phyloP scores from a whole-genome alignment of 2,329 filamentous ascomycete genomes.

The Xylaria sp. region DNA sequence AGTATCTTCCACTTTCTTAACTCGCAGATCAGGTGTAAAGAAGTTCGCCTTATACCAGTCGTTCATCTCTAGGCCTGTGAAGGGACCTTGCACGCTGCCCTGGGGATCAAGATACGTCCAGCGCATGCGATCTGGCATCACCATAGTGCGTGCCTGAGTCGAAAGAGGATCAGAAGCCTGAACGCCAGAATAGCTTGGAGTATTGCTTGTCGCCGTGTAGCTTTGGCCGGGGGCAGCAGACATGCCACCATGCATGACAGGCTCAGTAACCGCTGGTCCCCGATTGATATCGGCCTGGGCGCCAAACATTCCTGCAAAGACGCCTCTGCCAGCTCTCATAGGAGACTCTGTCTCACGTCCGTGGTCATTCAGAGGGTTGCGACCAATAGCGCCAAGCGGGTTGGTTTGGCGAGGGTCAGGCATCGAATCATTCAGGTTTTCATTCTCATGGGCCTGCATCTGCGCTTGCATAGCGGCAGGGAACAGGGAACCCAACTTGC shows the following conservation, averaged over 20 bases:
- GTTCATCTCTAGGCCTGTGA: slow-evolving; percentile 96
- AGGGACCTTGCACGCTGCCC: slow-evolving; percentile 86
- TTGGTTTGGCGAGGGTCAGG: slow-evolving; percentile 57
- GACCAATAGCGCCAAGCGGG: slow-evolving; percentile 62
- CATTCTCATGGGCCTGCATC: slow-evolving; percentile 70
- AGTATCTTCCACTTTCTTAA: slow-evolving; percentile 88
- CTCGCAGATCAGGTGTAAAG: slow-evolving; percentile 88
- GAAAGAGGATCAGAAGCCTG: slow-evolving; percentile 48
- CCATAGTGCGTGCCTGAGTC: slow-evolving; percentile 79
- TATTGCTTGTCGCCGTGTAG: slow-evolving; percentile 30
- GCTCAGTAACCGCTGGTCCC: slow-evolving; percentile 33
- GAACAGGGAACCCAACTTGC: slow-evolving; percentile 83
- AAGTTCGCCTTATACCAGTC: slow-evolving; percentile 99
- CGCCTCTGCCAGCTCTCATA: slow-evolving; percentile 48
- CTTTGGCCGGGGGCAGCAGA: slow-evolving; percentile 30
- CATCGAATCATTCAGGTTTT: slow-evolving; percentile 50
- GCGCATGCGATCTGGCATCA: slow-evolving; percentile 97
- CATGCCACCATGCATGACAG: slow-evolving; percentile 25
- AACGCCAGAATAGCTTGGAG: slow-evolving; percentile 32
- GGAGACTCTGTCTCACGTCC: slow-evolving; percentile 56
- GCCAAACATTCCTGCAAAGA: slow-evolving; percentile 52
- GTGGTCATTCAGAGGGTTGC: slow-evolving; percentile 51
- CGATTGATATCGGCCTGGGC: slow-evolving; percentile 33
- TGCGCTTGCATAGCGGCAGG: slow-evolving; percentile 85
- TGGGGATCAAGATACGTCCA: slow-evolving; percentile 98